Percentiles rank a stretch among this genome's conserved stretches.
These are phyloP conservation scores for Cryptococcus amylolentus DNA, from an alignment of 1,284 basidiomycete genomes.

Conservation along the genomic window DNA sequence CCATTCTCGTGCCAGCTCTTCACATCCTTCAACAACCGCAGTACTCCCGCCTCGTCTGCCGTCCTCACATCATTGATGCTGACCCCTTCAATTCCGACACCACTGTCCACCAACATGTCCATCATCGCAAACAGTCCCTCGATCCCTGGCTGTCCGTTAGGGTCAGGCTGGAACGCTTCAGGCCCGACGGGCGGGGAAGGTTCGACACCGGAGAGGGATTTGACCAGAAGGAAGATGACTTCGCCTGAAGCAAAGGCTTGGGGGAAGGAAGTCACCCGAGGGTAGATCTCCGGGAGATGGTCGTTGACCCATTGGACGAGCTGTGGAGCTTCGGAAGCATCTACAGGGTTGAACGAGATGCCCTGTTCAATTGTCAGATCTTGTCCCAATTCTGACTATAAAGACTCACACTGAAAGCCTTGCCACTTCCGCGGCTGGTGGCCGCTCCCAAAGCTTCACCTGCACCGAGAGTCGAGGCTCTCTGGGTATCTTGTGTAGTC, in stretches of 20 bases:
- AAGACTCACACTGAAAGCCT: constrained; percentile 1
- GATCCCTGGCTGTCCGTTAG: constrained; percentile 51
- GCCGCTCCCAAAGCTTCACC: not conserved
- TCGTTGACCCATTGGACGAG: constrained; percentile 83
- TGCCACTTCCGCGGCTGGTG: not conserved
- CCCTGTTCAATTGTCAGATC: not conserved
- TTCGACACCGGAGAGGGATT: constrained; percentile 42
- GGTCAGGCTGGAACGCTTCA: constrained; percentile 37
- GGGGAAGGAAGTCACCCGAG: constrained; percentile 59
- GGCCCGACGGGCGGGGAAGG: constrained; percentile 38
- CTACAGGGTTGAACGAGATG: constrained; percentile 12
- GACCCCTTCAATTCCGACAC: constrained; percentile 78
- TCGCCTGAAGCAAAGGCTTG: constrained; percentile 51
- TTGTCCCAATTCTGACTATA: not conserved
- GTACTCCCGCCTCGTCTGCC: constrained; percentile 71
- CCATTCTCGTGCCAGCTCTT: constrained; percentile 20
- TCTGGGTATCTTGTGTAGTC: not conserved
- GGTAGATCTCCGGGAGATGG: constrained; percentile 62
- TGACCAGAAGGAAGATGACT: constrained; percentile 50
- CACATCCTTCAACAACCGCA: constrained; percentile 70
- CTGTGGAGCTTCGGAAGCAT: constrained; percentile 47
- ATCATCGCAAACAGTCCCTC: constrained; percentile 84
- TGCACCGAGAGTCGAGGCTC: not conserved
- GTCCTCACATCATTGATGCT: constrained; percentile 85
- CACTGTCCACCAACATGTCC: constrained; percentile 82